These are phyloP conservation scores for Gentiana dahurica DNA, from an alignment of 257 asterid genomes.

Conservation along the genomic window DNA sequence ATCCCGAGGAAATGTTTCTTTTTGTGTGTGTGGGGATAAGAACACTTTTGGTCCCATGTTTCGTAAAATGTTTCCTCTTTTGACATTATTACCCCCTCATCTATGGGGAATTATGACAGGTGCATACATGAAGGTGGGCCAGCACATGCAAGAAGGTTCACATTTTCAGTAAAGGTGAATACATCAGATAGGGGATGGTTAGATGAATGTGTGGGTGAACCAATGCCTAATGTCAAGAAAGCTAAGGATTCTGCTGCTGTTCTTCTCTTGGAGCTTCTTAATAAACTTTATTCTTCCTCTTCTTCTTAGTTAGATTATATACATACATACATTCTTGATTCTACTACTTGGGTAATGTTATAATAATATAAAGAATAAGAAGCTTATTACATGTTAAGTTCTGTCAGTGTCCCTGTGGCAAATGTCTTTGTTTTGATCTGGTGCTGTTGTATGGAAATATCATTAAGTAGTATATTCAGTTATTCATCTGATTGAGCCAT, in stretches of 20 bases:
- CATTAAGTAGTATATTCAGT: too few species aligned
- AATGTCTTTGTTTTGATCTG: too few species aligned
- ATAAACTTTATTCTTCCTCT: constrained; percentile 42
- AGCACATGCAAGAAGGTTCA: constrained; percentile 95
- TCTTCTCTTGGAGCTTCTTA: constrained; percentile 71
- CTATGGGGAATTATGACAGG: constrained; percentile 14
- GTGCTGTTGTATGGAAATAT: too few species aligned
- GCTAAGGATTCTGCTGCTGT: constrained; percentile 96
- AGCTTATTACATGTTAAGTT: too few species aligned
- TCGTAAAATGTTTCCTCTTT: background rate
- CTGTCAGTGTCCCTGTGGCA: too few species aligned
- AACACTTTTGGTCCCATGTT: background rate
- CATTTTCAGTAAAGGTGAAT: constrained; percentile 80
- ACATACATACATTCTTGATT: too few species aligned
- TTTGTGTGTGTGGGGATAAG: too few species aligned
- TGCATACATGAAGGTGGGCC: constrained; percentile 91
- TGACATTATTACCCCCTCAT: too few species aligned
- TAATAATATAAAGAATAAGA: too few species aligned
- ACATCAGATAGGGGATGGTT: constrained; percentile 88
- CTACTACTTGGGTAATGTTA: too few species aligned
- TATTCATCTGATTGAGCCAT: too few species aligned
- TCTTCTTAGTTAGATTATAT: too few species aligned
- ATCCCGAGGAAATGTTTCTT: background rate
- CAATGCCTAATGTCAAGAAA: constrained; percentile 97
- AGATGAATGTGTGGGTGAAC: constrained; percentile 92